Base-by-base conservation (phyloP, 352 stramenopile species). In the Phytophthora uliginosa region DNA sequence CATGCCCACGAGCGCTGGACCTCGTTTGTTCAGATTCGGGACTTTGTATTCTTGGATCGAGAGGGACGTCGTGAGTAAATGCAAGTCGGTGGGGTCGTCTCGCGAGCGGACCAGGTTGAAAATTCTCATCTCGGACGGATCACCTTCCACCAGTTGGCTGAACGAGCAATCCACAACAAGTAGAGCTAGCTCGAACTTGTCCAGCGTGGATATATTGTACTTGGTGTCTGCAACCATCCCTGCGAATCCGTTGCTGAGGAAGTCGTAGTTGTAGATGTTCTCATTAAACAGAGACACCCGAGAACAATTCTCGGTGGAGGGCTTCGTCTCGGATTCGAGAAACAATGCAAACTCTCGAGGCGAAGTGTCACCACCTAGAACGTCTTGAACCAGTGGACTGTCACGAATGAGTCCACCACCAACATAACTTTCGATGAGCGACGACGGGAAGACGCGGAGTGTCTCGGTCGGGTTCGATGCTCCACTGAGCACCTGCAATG, bases 131-230 rank as follows among this genome's bases (percentile, higher is more conserved):
- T 20, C 31, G 5, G 64, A 61, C 3, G 34, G 28, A 36, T 63
- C 56, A 7, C 45, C 42, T 6, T 66, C 9, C 3, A 65, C 15
- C 36, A 87, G 55, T n/a, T 59, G 26, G 2, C 12, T 50, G 9
- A 51, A 78, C 0, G 69, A 62, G 58, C 79, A 87, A 51, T 85
- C 79, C 3, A 83, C 69, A 0, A 87, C 52, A 0, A 79, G 70
- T 12, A 71, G 22, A 22, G 85, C 65, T 3, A 84, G 66, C 59
- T 86, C 79, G 0, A 61, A 42, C 2, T 75, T 63, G 0, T 45
- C 33, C n/a, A 84, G 20, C 48, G 71, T 77, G 4, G 63, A 77
- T 6, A 77, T 60, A 66, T 76, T 78, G 62, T 87, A 83, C 12
- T 66, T 47, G 15, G 73, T 76, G 0, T 70, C 42, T 1, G 34